Conservation (phyloP, 2,329 filamentous ascomycete species). For the Zymoseptoria crescenta region DNA sequence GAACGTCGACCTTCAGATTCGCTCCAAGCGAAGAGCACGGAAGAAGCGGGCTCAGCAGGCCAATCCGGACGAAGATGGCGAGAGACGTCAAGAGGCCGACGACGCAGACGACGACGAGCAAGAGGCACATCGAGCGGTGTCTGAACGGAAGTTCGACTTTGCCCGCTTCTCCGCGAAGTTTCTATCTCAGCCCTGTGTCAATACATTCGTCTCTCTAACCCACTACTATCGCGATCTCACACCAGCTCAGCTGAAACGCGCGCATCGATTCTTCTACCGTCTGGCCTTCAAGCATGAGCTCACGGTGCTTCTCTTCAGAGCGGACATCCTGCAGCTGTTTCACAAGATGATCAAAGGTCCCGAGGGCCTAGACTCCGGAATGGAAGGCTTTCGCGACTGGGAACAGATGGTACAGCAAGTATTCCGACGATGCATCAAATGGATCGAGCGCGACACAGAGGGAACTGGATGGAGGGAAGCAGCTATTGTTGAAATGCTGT, state of each 20-base stretch:
- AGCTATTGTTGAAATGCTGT: constrained; percentile 82
- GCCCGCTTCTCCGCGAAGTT: constrained; percentile 73
- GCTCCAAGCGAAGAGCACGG: constrained; percentile 65
- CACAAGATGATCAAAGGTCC: constrained; percentile 89
- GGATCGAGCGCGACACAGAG: constrained; percentile 44
- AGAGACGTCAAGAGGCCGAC: constrained; percentile 47
- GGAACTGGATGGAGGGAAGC: constrained; percentile 67
- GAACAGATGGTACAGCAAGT: constrained; percentile 81
- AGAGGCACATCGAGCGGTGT: constrained; percentile 61
- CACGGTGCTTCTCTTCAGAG: constrained; percentile 76
- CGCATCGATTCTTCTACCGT: constrained; percentile 89
- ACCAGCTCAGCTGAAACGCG: constrained; percentile 74
- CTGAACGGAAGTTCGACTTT: constrained; percentile 92
- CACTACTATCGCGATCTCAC: constrained; percentile 74
- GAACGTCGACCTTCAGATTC: constrained; percentile 87
- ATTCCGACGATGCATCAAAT: constrained; percentile 71
- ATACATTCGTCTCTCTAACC: constrained; percentile 78
- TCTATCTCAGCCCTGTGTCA: constrained; percentile 72
- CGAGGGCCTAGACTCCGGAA: constrained; percentile 60
- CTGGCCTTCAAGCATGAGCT: constrained; percentile 92
- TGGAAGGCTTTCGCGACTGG: constrained; percentile 73
- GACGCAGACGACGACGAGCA: constrained; percentile 60
- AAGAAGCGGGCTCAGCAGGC: constrained; percentile 55
- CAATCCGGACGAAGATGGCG: constrained; percentile 24
- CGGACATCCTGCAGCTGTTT: constrained; percentile 83